Evolutionary conservation across 345 rosid species (phyloP).

Genomic region (Sonneratia caseolaris): DNA sequence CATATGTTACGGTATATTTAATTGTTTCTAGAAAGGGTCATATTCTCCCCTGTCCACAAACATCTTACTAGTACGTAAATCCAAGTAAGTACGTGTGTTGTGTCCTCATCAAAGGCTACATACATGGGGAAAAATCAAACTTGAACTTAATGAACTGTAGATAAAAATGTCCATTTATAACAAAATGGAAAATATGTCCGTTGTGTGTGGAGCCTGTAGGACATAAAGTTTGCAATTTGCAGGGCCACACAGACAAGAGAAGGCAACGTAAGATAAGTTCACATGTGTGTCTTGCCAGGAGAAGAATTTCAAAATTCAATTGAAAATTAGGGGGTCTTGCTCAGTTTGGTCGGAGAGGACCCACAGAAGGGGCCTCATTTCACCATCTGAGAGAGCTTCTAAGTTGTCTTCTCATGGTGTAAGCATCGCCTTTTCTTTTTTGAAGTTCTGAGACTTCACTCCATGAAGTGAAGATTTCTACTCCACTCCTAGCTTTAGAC

Average conservation of each 20-base stretch:
- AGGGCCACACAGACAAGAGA: not conserved
- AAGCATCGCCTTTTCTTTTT: not conserved
- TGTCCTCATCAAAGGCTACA: no score
- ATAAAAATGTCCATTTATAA: no score
- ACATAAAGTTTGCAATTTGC: not conserved
- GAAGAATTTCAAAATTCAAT: not conserved
- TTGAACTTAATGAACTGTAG: no score
- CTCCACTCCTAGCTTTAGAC: slow-evolving; percentile 1
- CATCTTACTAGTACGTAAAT: no score
- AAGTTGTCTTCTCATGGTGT: not conserved
- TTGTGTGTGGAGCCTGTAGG: not conserved
- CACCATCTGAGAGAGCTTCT: not conserved
- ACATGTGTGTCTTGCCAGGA: not conserved
- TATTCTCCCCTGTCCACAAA: no score
- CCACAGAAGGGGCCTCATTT: no score
- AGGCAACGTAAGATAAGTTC: not conserved
- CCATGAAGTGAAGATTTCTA: slow-evolving; percentile 12
- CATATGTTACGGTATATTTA: no score
- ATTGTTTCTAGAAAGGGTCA: no score
- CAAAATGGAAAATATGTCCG: not conserved
- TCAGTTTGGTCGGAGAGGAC: no score
- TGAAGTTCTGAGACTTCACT: no score
- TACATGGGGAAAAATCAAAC: no score
- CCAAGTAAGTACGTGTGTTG: not conserved
- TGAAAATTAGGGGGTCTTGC: not conserved